Base-by-base conservation (phyloP, 148 eudicot species). In the Drosera capensis region DNA sequence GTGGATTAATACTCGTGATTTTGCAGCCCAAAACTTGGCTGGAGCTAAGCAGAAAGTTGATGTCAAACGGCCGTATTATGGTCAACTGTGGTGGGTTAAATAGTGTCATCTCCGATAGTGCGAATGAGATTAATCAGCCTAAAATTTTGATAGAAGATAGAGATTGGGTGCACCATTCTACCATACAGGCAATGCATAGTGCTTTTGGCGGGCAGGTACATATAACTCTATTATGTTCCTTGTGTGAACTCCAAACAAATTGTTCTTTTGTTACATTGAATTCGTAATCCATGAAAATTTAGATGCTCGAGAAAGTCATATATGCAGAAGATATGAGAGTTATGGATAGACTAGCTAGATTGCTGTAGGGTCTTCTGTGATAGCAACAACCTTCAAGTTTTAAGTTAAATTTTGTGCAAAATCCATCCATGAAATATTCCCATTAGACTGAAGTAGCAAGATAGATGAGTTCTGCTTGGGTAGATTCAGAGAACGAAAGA, bases 11-110 rank as follows among this genome's bases (percentile, higher is more conserved):
- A 15, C 14, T 11, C 38, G 3, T 15, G n/a, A 30, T 36, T 49
- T 35, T 5, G 55, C 60, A 72, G 76, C 77, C 68, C 25, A 63
- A 58, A 46, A 77, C 79, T 26, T 88, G 97, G 97, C 45, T 75
- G 52, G 53, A 65, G 8, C 57, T 88, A 52, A 48, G 55, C 19
- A 52, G 70, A 14, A 80, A 69, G 34, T 59, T 88, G 50, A 88
- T 77, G 94, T 79, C 81, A 34, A 54, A 68, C 51, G 94, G 97
- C 21, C 77, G 97, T 20, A 43, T 88, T 20, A 88, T 88, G 92
- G 94, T 88, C 45, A 88, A 88, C 44, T 88, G 97, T 69, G 94
- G 79, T 29, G 92, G 75, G 31, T 64, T 57, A n/a, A 49, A 34
- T 52, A 34, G 39, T 48, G 58, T 25, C 31, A 38, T 24, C 12